These are phyloP conservation scores for Gnomoniopsis sp. DNA, from an alignment of 2,329 filamentous ascomycete genomes.

Conservation along the genomic window DNA sequence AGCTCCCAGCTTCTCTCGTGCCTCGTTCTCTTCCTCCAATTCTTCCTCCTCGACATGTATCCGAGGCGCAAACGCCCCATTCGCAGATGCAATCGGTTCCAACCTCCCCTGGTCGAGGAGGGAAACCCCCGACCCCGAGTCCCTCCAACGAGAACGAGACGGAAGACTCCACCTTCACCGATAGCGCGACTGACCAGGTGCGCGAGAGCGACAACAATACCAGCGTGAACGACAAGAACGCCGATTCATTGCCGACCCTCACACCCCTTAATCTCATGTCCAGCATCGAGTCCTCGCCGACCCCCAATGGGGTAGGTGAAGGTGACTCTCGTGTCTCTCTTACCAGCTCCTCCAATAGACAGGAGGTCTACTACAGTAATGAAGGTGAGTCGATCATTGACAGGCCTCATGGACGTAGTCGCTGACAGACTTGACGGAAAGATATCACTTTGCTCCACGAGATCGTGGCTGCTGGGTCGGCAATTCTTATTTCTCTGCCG, in stretches of 20 bases:
- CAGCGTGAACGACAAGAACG: constrained; percentile 13
- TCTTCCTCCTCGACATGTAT: constrained; percentile 18
- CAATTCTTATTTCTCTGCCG: constrained; percentile 53
- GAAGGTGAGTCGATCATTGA: constrained; percentile 8
- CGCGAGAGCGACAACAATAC: constrained; percentile 17
- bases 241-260: neutral
- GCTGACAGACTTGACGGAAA: constrained; percentile 32
- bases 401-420: constrained; percentile 4
- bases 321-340: constrained; percentile 9
- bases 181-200: constrained; percentile 15
- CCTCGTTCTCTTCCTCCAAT: neutral
- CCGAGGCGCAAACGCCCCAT: constrained; percentile 17
- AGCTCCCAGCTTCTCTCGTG: constrained; percentile 4
- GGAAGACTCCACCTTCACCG: constrained; percentile 17
- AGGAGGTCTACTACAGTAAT: constrained; percentile 17
- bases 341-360: constrained; percentile 5
- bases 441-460: constrained; percentile 77
- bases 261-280: constrained; percentile 12
- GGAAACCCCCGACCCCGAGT: constrained; percentile 14
- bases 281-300: constrained; percentile 11
- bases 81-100: constrained; percentile 18
- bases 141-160: constrained; percentile 18
- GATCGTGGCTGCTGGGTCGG: constrained; percentile 70
- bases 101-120: constrained; percentile 18
- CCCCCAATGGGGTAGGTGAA: constrained; percentile 13